Conservation (phyloP, 208 protist species). For the Angomonas deanei region DNA sequence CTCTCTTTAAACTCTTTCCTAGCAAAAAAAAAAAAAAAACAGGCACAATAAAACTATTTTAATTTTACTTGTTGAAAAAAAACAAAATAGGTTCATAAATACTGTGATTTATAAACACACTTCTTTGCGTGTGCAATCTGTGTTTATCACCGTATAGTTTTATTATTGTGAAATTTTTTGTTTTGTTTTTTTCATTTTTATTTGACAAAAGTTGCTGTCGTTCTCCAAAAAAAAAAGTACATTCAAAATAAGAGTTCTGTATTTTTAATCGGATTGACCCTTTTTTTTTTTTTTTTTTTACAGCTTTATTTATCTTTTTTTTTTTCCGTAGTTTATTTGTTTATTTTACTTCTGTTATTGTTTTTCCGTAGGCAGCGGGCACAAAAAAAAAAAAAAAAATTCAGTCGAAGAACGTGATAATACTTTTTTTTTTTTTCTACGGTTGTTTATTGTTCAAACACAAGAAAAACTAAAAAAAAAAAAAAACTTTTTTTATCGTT, state of each 20-base stretch:
- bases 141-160: background rate
- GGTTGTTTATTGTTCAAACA: background rate
- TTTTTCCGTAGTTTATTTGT: conserved; percentile 6
- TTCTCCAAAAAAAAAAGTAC: background rate
- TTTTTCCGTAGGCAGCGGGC: background rate
- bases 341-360: conserved; percentile 3
- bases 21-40: conserved; percentile 2
- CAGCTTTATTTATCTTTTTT: background rate
- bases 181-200: background rate
- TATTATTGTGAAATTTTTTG: background rate
- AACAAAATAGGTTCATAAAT: too few relatives aligned
- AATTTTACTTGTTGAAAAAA: too few relatives aligned
- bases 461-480: background rate
- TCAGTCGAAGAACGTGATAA: background rate
- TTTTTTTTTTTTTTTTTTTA: conserved; percentile 6
- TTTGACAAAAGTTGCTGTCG: background rate
- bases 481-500: background rate
- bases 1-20: background rate
- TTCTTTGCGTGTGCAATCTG: too few relatives aligned
- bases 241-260: background rate
- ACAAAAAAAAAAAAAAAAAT: too few relatives aligned
- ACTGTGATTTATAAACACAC: too few relatives aligned
- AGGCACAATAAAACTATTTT: background rate
- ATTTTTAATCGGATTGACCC: background rate
- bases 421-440: conserved; percentile 6